Base-by-base conservation (phyloP, 257 asterid species). In the Echites panduratus region DNA sequence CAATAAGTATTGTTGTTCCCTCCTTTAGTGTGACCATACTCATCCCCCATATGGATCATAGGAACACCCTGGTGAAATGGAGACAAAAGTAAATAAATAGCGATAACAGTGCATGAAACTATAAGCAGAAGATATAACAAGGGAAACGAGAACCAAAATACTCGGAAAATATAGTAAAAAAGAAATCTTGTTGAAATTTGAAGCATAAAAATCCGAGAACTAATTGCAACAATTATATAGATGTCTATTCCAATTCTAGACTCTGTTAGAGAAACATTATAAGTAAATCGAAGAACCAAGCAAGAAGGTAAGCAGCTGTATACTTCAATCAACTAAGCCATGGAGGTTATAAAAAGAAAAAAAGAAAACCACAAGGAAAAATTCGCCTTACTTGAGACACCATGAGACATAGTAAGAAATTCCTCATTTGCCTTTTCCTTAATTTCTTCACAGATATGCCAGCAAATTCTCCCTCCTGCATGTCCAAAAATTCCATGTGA, bases 1-100 rank as follows among this genome's bases (percentile, higher is more conserved):
- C 98, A 95, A 81, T 95, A 92, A 19, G 97, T 87, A 74, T 95
- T 95, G 91, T 95, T 95, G 86, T 95, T 95, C 79, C 99, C 99
- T 62, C 99, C 97, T 84, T 95, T 95, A 8, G 98, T 88, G 83
- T 95, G 99, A 70, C 97, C 98, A 76, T 92, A 95, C 78, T 95
- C 99, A 78, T 90, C 99, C 7, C 99, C 99, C 99, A 95, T 95
- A 75, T 82, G 79, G 80, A 95, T 77, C 99, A 95, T 90, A 57
- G 99, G 99, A 53, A 92, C 95, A 75, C 99, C 99, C 97, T 94
- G 90, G 74, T 68, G 74, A 73, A 59, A 72, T 58, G 41, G 43
- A 70, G 69, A 72, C 32, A 73, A 70, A 59, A 24, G 19, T 44
- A 56, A 72, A 75, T 62, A 29, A 45, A 35, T 62, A 67, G 53